Base-by-base conservation (phyloP, 257 asterid genomes). In the Scutellaria galericulata region DNA sequence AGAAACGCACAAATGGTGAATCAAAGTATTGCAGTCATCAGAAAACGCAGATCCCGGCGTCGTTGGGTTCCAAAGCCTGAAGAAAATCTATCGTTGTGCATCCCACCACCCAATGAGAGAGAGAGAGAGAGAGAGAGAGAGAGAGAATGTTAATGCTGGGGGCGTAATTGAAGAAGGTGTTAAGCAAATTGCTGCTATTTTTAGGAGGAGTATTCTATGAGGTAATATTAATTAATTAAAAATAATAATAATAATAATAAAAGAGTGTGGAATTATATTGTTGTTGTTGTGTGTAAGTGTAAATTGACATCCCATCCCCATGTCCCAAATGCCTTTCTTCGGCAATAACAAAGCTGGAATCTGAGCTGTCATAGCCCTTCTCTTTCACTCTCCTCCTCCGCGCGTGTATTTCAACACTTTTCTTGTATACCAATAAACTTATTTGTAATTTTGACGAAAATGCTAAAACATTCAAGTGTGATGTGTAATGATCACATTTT, bases 41-140 rank as follows among this genome's bases (percentile, higher is more conserved):
- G 84, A 77, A 81, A 75, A 89, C 81, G 64, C 88, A 83, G 90
- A 91, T 87, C 92, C 88, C 85, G 50, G 83, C 76, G 83, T 71
- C 69, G 83, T 54, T 81, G 66, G 83, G 70, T 72, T 74, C 81
- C 76, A 61, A 67, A 66, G 78, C 72, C 71, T 70, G 78, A 80
- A 61, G 73, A 79, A 80, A 73, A 70, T 60, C 73, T 84, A 64
- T 83, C 66, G 46, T 64, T 47, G 80, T 73, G 81, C 78, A 77
- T 70, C 67, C 75, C 69, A 31, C 75, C 66, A 31, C 57, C 56
- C 64, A 69, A 46, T 58, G 60, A 13, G 72, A 67, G 74, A 50
- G 47, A 75, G 70, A 75, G 70, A 59, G 66, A 67, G 62, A 51
- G 66, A 45, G 54, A 60, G 64, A 35, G 66, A 22, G 72, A 77